These are phyloP conservation scores for Cordyceps sp. DNA, from an alignment of 2,329 filamentous ascomycete genomes.

Conservation along the genomic window DNA sequence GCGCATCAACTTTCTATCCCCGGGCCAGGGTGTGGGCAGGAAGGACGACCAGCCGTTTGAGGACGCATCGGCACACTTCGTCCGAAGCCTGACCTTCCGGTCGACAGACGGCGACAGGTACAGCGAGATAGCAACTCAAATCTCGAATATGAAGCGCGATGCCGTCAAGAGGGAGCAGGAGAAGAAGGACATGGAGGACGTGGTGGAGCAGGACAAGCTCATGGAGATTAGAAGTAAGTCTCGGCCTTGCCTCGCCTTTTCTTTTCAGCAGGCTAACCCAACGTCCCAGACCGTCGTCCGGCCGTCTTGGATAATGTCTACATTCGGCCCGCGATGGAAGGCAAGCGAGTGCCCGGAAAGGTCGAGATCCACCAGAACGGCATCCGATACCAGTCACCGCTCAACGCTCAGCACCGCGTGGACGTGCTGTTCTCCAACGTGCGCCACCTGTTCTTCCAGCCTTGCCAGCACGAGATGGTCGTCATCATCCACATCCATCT, in stretches of 20 bases:
- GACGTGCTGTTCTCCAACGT: constrained; percentile 97
- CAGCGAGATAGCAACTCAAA: constrained; percentile 79
- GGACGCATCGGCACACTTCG: constrained; percentile 87
- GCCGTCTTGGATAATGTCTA: constrained; percentile 87
- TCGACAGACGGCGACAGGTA: constrained; percentile 81
- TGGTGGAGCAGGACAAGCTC: constrained; percentile 96
- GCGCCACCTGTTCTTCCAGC: constrained; percentile 97
- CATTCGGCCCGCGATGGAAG: constrained; percentile 86
- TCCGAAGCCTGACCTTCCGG: constrained; percentile 86
- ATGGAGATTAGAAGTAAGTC: constrained; percentile 75
- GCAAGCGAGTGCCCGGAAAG: constrained; percentile 88
- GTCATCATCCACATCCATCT: constrained; percentile 97
- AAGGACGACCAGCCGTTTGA: constrained; percentile 98
- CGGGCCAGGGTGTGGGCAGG: constrained; percentile 88
- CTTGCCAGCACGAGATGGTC: constrained; percentile 87
- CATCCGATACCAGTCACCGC: constrained; percentile 79
- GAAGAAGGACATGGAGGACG: constrained; percentile 99
- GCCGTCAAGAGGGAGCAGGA: constrained; percentile 86
- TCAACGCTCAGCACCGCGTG: constrained; percentile 67
- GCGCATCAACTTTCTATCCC: constrained; percentile 92
- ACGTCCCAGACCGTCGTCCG: constrained; percentile 79
- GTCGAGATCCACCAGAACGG: constrained; percentile 98
- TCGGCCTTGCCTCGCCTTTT: too few species aligned
- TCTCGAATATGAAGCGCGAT: constrained; percentile 91
- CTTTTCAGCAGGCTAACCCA: too few species aligned